These are phyloP conservation scores for Cryptococcus hybrid DNA, from an alignment of 1,284 basidiomycete genomes.

Conservation along the genomic window DNA sequence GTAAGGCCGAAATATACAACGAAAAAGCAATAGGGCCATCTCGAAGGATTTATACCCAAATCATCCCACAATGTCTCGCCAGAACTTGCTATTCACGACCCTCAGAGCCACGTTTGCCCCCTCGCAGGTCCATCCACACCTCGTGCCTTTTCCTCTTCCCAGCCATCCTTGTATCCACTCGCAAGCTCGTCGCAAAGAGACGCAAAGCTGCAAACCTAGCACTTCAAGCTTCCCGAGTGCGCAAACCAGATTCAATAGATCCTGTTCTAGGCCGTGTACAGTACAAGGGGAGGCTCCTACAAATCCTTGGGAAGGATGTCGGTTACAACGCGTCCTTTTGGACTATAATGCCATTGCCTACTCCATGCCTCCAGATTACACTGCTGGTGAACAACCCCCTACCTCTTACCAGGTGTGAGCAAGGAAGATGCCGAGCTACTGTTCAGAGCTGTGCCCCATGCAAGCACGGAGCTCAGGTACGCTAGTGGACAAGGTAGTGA, in stretches of 20 bases:
- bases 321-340: constrained; percentile 20
- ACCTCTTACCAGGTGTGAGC: constrained; percentile 35
- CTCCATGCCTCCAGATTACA: constrained; percentile 36
- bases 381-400: constrained; percentile 27
- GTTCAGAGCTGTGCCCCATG: constrained; percentile 44
- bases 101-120: constrained; percentile 2
- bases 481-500: constrained; percentile 8
- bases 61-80: constrained; percentile 4
- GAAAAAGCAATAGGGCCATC: neutral
- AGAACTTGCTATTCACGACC: neutral
- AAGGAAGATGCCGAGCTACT: constrained; percentile 35
- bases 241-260: constrained; percentile 16
- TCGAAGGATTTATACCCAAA: neutral
- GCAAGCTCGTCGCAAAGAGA: constrained; percentile 26
- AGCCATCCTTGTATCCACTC: constrained; percentile 12
- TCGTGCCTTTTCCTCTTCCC: constrained; percentile 26
- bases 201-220: constrained; percentile 29
- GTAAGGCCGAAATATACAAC: neutral
- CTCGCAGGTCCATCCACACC: constrained; percentile 2
- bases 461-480: constrained; percentile 27
- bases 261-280: constrained; percentile 26
- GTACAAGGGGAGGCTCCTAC: constrained; percentile 1
- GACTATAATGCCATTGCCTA: constrained; percentile 32
- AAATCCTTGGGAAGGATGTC: constrained; percentile 28
- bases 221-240: constrained; percentile 13